Evolutionary conservation across 164 flowering plant genomes (phyloP).

Genomic region (Cinnamomum chago): DNA sequence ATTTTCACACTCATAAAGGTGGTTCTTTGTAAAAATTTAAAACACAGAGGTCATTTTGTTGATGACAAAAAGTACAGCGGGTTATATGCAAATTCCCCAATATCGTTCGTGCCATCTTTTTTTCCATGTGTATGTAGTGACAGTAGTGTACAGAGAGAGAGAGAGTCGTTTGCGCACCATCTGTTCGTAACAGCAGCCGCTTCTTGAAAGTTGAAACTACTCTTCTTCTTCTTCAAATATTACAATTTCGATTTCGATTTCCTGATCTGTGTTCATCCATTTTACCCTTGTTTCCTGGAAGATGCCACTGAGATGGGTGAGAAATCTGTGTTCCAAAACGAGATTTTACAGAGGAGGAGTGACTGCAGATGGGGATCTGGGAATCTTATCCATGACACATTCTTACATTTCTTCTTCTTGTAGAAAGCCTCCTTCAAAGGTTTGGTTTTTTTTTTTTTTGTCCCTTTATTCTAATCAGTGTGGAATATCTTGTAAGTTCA

Average conservation of each 20-base stretch:
- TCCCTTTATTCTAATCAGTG: not conserved
- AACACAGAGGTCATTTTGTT: too few species aligned
- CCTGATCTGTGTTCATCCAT: not conserved
- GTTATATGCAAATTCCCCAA: too few species aligned
- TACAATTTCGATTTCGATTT: not conserved
- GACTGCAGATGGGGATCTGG: conserved; percentile 7
- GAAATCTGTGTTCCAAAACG: conserved; percentile 15
- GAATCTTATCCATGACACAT: not conserved
- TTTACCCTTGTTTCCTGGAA: not conserved
- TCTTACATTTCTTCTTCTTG: conserved; percentile 1
- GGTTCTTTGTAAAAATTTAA: too few species aligned
- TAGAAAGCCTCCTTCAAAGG: conserved; percentile 11
- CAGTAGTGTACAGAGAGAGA: too few species aligned
- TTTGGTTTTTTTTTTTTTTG: not conserved
- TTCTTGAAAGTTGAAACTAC: not conserved
- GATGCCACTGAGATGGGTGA: conserved; percentile 24
- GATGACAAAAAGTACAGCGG: too few species aligned
- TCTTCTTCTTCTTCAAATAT: not conserved
- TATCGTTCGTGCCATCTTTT: too few species aligned
- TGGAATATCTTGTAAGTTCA: not conserved
- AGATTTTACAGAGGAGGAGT: not conserved
- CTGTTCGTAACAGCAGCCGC: too few species aligned
- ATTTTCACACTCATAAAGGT: too few species aligned
- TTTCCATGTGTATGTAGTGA: too few species aligned
- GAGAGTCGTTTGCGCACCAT: too few species aligned